These are phyloP conservation scores for Aspergillus calidoustus DNA, from an alignment of 2,329 filamentous ascomycete species.

Conservation along the genomic window DNA sequence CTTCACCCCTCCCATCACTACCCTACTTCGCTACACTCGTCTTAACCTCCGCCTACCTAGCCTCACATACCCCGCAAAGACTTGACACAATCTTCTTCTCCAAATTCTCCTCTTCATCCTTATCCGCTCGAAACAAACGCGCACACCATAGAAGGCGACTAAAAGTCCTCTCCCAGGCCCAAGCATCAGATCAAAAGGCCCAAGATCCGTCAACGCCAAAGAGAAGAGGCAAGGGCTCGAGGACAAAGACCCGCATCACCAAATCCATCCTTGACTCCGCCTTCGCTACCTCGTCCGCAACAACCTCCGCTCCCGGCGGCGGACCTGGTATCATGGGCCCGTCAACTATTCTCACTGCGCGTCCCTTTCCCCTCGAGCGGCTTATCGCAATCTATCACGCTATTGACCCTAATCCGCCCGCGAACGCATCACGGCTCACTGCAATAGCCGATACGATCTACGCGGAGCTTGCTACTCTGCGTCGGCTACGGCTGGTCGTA, in stretches of 20 bases:
- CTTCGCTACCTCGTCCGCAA: slow-evolving; percentile 45
- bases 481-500: slow-evolving; percentile 51
- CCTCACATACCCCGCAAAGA: slow-evolving; percentile 51
- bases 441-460: slow-evolving; percentile 50
- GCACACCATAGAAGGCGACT: slow-evolving; percentile 48
- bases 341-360: slow-evolving; percentile 46
- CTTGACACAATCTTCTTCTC: slow-evolving; percentile 56
- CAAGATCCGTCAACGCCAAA: slow-evolving; percentile 35
- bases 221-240: slow-evolving; percentile 42
- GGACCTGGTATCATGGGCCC: slow-evolving; percentile 40
- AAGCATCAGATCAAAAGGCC: slow-evolving; percentile 40
- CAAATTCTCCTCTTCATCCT: slow-evolving; percentile 51
- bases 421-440: slow-evolving; percentile 41
- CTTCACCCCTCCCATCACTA: slow-evolving; percentile 42
- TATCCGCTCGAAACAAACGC: slow-evolving; percentile 50
- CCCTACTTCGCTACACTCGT: slow-evolving; percentile 54
- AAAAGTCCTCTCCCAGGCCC: slow-evolving; percentile 46
- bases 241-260: slow-evolving; percentile 45
- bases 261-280: slow-evolving; percentile 47
- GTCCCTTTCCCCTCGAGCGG: slow-evolving; percentile 52
- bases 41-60: slow-evolving; percentile 53
- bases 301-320: slow-evolving; percentile 37
- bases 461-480: slow-evolving; percentile 52
- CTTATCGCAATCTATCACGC: slow-evolving; percentile 54
- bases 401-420: slow-evolving; percentile 51